Base-by-base conservation (phyloP, 768 basidiomycete species). In the Daedaleopsis sinensis region DNA sequence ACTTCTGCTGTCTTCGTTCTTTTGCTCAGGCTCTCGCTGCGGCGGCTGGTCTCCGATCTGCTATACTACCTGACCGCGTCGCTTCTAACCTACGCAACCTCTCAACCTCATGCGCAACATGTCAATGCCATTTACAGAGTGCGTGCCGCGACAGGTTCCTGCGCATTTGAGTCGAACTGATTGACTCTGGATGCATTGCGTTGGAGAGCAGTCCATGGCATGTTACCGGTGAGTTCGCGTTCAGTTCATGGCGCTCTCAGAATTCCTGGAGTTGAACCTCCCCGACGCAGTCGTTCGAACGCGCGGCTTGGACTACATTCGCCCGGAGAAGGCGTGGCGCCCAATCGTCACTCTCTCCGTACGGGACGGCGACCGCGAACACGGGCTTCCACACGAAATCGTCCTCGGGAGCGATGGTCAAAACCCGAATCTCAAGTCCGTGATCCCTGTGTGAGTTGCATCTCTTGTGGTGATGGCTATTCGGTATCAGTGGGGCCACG, bases 341-440 rank as follows among this genome's bases (percentile, higher is more conserved):
- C 88, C 90, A 1, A 84, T 90, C 42, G 75, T 91, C 52, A 78
- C 81, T 0, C 69, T 91, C 5, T 80, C 82, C 19, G 74, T 87
- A 12, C 84, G 83, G 58, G 78, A 81, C 6, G 78, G 81, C 36
- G 15, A 36, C 12, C 58, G 38, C 15, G 62, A 59, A 6, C 50
- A 56, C 16, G 50, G 43, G 6, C 47, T 58, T 3, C 75, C 80
- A 21, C 79, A 84, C 58, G 89, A 91, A 66, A 76, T 83, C 10
- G 72, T 77, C 21, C 81, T 91, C 2, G 90, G 89, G 0, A 76
- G 76, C 19, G 88, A 91, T 57, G 90, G 90, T 0, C 88, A 90
- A 67, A 88, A 86, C 58, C 82, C 87, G 0, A 90, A 91, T 66
- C 73, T 84, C 51, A 87, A 84, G 62, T 76, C 80, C 1, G 72